Conservation (phyloP, 768 basidiomycete genomes). For the Cyathus striatus region DNA sequence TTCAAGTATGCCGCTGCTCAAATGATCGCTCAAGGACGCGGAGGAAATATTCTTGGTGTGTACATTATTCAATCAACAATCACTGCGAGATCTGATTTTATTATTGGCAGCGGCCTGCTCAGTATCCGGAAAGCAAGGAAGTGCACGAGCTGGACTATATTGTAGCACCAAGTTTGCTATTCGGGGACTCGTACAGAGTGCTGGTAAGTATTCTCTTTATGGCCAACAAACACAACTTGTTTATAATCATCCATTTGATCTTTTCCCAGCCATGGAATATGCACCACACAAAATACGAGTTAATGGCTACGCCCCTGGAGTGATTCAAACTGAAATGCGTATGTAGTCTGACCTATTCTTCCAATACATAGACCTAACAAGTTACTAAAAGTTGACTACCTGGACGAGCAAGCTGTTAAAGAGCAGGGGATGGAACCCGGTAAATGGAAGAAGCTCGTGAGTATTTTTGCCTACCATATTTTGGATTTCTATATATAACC, state of each 20-base stretch:
- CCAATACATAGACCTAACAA: neutral
- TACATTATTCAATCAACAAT: conserved; percentile 3
- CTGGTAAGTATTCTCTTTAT: conserved; percentile 19
- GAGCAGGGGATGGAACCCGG: neutral
- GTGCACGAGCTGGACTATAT: conserved; percentile 15
- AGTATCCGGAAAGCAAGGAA: conserved; percentile 16
- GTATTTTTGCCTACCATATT: neutral
- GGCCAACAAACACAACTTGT: neutral
- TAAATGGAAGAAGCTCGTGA: neutral
- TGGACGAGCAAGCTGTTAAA: neutral
- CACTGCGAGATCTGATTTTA: neutral
- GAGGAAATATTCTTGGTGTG: conserved; percentile 45
- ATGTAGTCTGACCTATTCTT: neutral
- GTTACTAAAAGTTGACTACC: neutral
- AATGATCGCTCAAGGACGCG: conserved; percentile 52
- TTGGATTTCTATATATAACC: neutral
- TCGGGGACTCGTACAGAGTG: conserved; percentile 31
- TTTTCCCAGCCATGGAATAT: conserved; percentile 25
- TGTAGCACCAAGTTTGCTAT: conserved; percentile 33
- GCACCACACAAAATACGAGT: conserved; percentile 33
- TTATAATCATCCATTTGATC: neutral
- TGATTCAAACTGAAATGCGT: conserved; percentile 14
- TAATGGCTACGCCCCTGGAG: conserved; percentile 35
- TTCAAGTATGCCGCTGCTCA: conserved; percentile 59
- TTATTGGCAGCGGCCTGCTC: conserved; percentile 33